A percentile compares a stretch with the other conserved stretches of the same genome.
These are phyloP conservation scores for Ogataea naganishii DNA, from an alignment of 805 yeast species.

Conservation along the genomic window DNA sequence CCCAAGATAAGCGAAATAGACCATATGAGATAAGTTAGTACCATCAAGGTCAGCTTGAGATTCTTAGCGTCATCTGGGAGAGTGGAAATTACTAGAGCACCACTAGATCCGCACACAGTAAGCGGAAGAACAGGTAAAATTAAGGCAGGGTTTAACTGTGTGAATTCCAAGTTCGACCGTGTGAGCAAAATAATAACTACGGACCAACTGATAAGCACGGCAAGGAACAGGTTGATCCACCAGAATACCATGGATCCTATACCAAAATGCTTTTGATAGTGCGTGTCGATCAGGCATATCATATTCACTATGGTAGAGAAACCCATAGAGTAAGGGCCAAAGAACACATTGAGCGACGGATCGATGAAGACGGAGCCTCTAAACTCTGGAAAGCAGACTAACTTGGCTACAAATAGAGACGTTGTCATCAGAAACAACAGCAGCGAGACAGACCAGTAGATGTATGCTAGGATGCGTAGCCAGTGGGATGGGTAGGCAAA, in stretches of 20 bases:
- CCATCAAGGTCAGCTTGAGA: constrained; percentile 42
- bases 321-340: constrained; percentile 84
- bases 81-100: constrained; percentile 40
- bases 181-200: constrained; percentile 39
- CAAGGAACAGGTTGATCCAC: constrained; percentile 55
- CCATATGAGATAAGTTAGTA: constrained; percentile 54
- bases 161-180: constrained; percentile 20
- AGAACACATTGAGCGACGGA: constrained; percentile 44
- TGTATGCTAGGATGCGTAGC: constrained; percentile 14
- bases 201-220: constrained; percentile 51
- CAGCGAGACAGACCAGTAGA: constrained; percentile 44
- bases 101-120: constrained; percentile 63
- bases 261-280: constrained; percentile 17
- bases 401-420: constrained; percentile 26
- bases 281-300: constrained; percentile 32
- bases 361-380: constrained; percentile 23
- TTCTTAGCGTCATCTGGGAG: constrained; percentile 27
- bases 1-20: constrained; percentile 61
- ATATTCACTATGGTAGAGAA: constrained; percentile 54
- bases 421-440: constrained; percentile 34
- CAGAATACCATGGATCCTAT: constrained; percentile 45
- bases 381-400: constrained; percentile 18
- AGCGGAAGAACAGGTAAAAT: constrained; percentile 72
- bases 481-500: constrained; percentile 37
- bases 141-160: constrained; percentile 42